These are phyloP conservation scores for Aspergillus steynii DNA, from an alignment of 495 filamentous ascomycete genomes.

Conservation along the genomic window DNA sequence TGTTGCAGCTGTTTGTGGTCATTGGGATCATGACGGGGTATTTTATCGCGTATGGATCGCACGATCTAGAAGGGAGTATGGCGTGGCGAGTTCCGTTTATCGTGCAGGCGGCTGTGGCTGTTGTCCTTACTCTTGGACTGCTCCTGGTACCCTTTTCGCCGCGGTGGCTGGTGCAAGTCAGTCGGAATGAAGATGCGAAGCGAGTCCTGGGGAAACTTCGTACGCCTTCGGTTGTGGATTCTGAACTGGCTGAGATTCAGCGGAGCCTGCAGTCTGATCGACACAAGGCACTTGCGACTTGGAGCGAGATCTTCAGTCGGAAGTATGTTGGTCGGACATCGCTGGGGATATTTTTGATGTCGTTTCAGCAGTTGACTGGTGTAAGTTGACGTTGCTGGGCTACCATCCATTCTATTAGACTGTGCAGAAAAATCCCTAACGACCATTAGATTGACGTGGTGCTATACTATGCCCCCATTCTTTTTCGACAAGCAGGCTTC, in stretches of 20 bases:
- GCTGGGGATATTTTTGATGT: constrained; percentile 18
- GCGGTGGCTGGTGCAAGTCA: neutral
- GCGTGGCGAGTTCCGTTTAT: neutral
- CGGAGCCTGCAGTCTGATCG: neutral
- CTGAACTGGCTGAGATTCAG: neutral
- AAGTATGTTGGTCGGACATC: constrained; percentile 14
- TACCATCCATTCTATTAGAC: neutral
- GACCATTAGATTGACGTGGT: neutral
- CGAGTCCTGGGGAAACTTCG: neutral
- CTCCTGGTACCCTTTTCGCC: neutral
- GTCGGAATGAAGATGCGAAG: neutral
- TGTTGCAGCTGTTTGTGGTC: neutral
- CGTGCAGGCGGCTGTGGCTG: neutral
- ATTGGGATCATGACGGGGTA: neutral
- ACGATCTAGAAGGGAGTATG: neutral
- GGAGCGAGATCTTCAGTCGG: constrained; percentile 16
- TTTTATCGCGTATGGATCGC: neutral
- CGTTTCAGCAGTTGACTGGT: constrained; percentile 21
- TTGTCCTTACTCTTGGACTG: neutral
- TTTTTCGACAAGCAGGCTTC: neutral
- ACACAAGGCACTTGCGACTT: constrained; percentile 7
- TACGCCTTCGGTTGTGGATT: neutral
- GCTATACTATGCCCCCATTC: neutral
- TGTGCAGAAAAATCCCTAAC: neutral
- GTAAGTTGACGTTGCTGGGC: constrained; percentile 3